phyloP scores from a whole-genome alignment of 805 yeast species.

The Lipomyces anomalus region DNA sequence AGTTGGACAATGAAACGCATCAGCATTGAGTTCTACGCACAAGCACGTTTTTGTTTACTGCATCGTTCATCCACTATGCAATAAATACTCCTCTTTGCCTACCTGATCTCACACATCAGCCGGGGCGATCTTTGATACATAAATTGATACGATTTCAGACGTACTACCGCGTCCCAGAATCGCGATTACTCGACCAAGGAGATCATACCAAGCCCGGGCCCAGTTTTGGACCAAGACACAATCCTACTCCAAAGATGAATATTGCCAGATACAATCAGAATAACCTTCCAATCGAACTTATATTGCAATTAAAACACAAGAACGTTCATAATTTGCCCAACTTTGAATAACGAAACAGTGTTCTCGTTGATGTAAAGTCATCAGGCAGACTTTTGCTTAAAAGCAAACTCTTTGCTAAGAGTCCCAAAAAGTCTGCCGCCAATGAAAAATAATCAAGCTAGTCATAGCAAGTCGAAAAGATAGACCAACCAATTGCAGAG shows the following conservation, averaged over 20 bases:
- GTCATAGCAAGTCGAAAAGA: too few species aligned
- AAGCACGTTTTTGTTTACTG: not conserved
- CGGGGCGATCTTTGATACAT: constrained; percentile 29
- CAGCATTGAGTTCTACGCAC: not conserved
- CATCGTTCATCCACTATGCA: not conserved
- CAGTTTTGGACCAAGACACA: not conserved
- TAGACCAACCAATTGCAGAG: too few species aligned
- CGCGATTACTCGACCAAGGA: constrained; percentile 43
- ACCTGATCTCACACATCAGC: constrained; percentile 27
- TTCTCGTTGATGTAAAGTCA: not conserved
- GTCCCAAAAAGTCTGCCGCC: too few species aligned
- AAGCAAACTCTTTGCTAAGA: too few species aligned
- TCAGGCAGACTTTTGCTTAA: not conserved
- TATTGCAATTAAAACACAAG: constrained; percentile 37
- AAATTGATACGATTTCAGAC: constrained; percentile 45
- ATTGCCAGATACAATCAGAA: not conserved
- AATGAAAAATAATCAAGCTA: too few species aligned
- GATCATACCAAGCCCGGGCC: not conserved
- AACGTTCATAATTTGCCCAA: constrained; percentile 34
- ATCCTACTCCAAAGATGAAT: not conserved
- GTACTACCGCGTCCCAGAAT: constrained; percentile 55
- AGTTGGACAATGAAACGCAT: not conserved
- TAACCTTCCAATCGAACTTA: constrained; percentile 4
- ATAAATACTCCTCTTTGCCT: not conserved
- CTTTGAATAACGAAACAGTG: constrained; percentile 12